phyloP scores from a whole-genome alignment of 371 early-diverging fungal species.

The Catenaria anguillulae region DNA sequence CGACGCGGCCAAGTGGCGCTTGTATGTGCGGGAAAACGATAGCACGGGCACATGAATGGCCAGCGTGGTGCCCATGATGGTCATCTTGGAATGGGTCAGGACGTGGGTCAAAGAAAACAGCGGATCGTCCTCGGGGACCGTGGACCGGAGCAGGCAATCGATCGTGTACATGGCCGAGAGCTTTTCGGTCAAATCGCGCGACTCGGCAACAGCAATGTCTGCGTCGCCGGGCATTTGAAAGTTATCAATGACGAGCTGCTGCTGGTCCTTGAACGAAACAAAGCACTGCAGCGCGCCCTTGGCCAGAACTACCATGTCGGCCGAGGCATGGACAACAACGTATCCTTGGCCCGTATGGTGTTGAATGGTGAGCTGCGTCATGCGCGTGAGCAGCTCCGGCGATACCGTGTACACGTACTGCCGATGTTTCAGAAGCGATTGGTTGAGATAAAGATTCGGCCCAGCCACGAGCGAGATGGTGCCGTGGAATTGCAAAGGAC shows the following conservation, averaged over 20 bases:
- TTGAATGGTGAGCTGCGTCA: neutral
- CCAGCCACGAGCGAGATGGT: neutral
- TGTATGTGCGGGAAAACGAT: neutral
- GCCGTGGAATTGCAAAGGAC: neutral
- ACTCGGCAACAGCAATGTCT: neutral
- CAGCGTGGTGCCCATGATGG: neutral
- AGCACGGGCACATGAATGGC: neutral
- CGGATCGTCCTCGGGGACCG: neutral
- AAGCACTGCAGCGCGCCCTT: neutral
- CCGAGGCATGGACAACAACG: neutral
- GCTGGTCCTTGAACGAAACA: neutral
- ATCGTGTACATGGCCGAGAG: constrained; percentile 4
- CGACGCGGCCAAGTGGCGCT: neutral
- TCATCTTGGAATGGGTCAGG: neutral
- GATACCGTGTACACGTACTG: neutral
- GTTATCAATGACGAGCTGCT: neutral
- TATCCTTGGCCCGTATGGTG: neutral
- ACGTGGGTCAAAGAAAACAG: neutral
- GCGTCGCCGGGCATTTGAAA: neutral
- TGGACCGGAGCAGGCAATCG: neutral
- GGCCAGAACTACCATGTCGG: neutral
- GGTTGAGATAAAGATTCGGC: neutral
- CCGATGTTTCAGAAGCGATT: neutral
- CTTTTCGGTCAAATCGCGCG: neutral
- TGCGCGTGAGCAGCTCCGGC: neutral